Evolutionary conservation across 805 yeast species (phyloP).

Genomic region (Komagataella pastoris): DNA sequence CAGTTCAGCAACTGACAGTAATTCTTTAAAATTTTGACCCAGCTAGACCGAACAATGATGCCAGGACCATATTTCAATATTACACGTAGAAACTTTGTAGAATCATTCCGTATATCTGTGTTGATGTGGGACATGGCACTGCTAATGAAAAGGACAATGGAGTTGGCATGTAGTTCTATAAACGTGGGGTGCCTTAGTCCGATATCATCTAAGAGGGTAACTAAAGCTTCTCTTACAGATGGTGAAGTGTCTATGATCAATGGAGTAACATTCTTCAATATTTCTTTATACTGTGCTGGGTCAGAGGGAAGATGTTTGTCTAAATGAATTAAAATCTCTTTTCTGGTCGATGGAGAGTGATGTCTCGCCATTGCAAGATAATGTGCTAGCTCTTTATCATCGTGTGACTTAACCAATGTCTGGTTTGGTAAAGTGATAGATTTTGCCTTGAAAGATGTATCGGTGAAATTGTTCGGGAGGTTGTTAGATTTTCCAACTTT

Average conservation of each 20-base stretch:
- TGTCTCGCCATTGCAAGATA: constrained; percentile 63
- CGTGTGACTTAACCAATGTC: constrained; percentile 9
- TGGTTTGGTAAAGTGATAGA: constrained; percentile 28
- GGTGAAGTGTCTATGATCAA: constrained; percentile 53
- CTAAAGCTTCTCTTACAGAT: constrained; percentile 47
- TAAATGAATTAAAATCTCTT: constrained; percentile 49
- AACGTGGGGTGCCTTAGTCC: constrained; percentile 38
- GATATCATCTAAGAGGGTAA: constrained; percentile 31
- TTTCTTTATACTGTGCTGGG: constrained; percentile 39
- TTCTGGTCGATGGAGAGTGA: constrained; percentile 56
- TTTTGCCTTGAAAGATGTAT: constrained; percentile 72
- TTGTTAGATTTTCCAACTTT: constrained; percentile 78
- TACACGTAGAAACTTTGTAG: constrained; percentile 52
- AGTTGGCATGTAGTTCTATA: constrained; percentile 44
- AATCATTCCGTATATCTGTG: constrained; percentile 61
- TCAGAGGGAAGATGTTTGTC: constrained; percentile 37
- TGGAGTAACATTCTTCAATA: constrained; percentile 46
- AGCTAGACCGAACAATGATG: constrained; percentile 46
- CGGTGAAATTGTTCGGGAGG: constrained; percentile 66
- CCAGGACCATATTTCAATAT: constrained; percentile 38
- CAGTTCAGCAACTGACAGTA: constrained; percentile 66
- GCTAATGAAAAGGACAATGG: constrained; percentile 59
- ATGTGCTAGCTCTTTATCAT: constrained; percentile 37
- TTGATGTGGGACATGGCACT: constrained; percentile 91
- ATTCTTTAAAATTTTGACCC: constrained; percentile 56